Conservation (phyloP, 78 protist species). For the Pigoraptor vietnamica region DNA sequence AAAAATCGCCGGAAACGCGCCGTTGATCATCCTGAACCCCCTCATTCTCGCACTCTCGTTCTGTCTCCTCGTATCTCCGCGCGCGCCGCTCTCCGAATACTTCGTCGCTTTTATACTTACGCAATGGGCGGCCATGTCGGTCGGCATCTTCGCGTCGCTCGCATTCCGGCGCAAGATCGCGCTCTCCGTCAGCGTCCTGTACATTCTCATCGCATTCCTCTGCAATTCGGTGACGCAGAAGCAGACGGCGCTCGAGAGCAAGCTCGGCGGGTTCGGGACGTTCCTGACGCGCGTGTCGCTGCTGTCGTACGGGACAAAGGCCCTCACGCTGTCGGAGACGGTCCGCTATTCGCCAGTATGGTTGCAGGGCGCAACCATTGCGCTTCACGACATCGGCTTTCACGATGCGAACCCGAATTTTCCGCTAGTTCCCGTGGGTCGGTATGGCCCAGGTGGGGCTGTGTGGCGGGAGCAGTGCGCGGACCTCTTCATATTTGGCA, state of each 20-base stretch:
- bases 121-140: background rate
- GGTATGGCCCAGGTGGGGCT: no score
- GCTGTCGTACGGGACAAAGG: background rate
- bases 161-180: background rate
- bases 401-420: background rate
- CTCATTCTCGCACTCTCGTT: background rate
- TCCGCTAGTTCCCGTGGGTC: no score
- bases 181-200: background rate
- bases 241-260: background rate
- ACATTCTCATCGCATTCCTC: background rate
- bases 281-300: background rate
- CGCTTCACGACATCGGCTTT: background rate
- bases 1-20: background rate
- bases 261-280: background rate
- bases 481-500: no score
- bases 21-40: background rate
- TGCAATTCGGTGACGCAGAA: background rate
- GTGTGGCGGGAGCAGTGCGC: no score
- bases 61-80: background rate
- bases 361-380: background rate
- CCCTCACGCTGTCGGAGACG: background rate
- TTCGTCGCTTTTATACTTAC: background rate
- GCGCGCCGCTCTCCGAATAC: background rate
- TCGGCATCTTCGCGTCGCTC: background rate
- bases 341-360: background rate